Percentiles rank a stretch among this genome's conserved stretches.
phyloP scores from a whole-genome alignment of 2,329 filamentous ascomycete species.

The Aspergillus fumigatiaffinis region DNA sequence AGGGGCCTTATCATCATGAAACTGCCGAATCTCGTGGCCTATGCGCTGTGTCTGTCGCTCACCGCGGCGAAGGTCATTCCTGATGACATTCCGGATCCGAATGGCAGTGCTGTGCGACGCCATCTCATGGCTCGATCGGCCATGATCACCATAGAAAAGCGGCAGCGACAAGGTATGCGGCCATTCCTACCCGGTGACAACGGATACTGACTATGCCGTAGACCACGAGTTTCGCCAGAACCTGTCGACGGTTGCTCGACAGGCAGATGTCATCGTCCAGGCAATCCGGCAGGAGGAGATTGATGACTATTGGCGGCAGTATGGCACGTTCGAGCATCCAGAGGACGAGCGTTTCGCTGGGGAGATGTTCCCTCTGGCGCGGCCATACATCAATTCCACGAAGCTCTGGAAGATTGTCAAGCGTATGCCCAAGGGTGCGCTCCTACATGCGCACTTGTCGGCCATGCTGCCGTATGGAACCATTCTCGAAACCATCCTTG shows the following conservation, averaged over 20 bases:
- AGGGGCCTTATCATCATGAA: not conserved
- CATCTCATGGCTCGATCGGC: slow-evolving; percentile 70
- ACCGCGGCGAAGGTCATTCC: not conserved
- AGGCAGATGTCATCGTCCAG: slow-evolving; percentile 61
- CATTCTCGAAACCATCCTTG: slow-evolving; percentile 65
- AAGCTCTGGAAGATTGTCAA: slow-evolving; percentile 78
- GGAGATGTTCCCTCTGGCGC: slow-evolving; percentile 88
- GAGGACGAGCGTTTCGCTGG: slow-evolving; percentile 52
- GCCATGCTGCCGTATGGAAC: slow-evolving; percentile 84
- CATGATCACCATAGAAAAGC: slow-evolving; percentile 74
- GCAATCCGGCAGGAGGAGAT: slow-evolving; percentile 18
- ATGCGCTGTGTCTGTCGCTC: not conserved
- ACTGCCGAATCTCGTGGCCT: not conserved
- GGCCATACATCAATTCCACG: slow-evolving; percentile 79
- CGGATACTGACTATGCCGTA: not conserved
- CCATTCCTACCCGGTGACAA: not conserved
- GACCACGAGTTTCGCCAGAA: slow-evolving; percentile 29
- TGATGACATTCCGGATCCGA: slow-evolving; percentile 1
- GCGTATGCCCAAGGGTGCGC: slow-evolving; percentile 74
- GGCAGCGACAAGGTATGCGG: slow-evolving; percentile 65
- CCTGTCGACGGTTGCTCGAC: slow-evolving; percentile 67
- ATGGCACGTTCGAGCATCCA: slow-evolving; percentile 6
- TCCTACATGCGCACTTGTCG: slow-evolving; percentile 72
- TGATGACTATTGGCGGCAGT: slow-evolving; percentile 15
- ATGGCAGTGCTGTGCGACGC: slow-evolving; percentile 47